Conservation (phyloP, 164 flowering plant species). For the Dillenia turbinata region DNA sequence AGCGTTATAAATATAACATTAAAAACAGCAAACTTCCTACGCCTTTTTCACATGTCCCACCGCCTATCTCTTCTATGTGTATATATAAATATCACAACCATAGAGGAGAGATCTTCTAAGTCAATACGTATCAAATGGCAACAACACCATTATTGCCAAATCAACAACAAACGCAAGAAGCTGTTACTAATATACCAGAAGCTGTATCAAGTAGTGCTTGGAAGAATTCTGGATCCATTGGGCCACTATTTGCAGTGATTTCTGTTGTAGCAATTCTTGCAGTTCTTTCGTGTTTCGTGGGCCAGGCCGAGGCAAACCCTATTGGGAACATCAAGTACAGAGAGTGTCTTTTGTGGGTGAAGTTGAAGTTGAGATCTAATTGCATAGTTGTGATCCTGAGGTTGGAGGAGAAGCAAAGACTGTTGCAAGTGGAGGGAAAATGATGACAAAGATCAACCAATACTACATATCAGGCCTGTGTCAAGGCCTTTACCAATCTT, state of each 20-base stretch:
- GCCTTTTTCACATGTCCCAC: too few relatives aligned
- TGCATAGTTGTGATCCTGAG: conserved; percentile 6
- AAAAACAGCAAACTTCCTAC: too few relatives aligned
- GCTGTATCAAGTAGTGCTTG: conserved; percentile 19
- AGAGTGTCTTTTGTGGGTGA: conserved; percentile 37
- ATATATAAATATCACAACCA: too few relatives aligned
- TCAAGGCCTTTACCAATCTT: too few relatives aligned
- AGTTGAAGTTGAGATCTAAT: conserved; percentile 11
- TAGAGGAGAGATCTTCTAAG: too few relatives aligned
- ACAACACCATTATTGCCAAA: conserved; percentile 19
- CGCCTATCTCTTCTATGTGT: too few relatives aligned
- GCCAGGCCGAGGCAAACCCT: conserved; percentile 18
- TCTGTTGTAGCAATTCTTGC: conserved; percentile 41
- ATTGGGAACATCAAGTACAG: conserved; percentile 21
- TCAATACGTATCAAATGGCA: conserved; percentile 9
- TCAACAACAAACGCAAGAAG: conserved; percentile 29
- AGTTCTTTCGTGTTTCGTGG: conserved; percentile 38
- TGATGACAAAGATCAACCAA: too few relatives aligned
- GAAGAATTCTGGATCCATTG: conserved; percentile 38
- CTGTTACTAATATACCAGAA: conserved; percentile 12
- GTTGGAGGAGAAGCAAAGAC: conserved; percentile 20
- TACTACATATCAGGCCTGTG: too few relatives aligned
- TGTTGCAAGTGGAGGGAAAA: background rate
- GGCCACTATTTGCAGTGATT: conserved; percentile 54
- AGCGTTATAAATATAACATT: too few relatives aligned